Percentiles rank a stretch among this genome's conserved stretches.
Evolutionary conservation across 1,139 yeast genomes (phyloP).

Genomic region (Candida neerlandica): DNA sequence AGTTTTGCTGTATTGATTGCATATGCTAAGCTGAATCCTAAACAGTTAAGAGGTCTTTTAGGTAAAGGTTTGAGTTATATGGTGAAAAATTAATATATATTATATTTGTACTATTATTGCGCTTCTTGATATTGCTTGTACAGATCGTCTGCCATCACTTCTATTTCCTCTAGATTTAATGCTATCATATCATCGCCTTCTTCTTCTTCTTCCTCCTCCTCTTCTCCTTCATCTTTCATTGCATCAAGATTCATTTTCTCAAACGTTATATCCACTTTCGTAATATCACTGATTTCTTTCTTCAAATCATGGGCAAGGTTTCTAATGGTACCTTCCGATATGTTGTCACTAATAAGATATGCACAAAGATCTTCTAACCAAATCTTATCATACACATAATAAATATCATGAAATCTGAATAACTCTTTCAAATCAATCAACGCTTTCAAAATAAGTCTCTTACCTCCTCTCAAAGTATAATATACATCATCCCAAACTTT

Average conservation of each 20-base stretch:
- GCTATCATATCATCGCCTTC: constrained; percentile 44
- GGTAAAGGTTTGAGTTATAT: constrained; percentile 26
- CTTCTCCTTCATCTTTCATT: constrained; percentile 20
- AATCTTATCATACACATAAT: constrained; percentile 80
- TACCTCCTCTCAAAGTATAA: constrained; percentile 66
- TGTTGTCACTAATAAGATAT: constrained; percentile 69
- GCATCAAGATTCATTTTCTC: constrained; percentile 35
- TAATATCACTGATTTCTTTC: constrained; percentile 27
- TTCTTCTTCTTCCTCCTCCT: constrained; percentile 21
- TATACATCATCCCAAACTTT: constrained; percentile 81
- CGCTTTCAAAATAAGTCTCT: constrained; percentile 59
- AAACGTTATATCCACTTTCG: constrained; percentile 36
- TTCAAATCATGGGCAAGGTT: constrained; percentile 68
- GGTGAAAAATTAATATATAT: constrained; percentile 8
- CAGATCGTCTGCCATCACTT: constrained; percentile 56
- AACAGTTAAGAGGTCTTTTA: constrained; percentile 27
- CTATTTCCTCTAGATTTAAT: constrained; percentile 51
- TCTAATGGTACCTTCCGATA: constrained; percentile 53
- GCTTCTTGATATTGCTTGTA: constrained; percentile 23
- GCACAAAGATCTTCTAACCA: constrained; percentile 79
- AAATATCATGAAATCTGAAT: constrained; percentile 85
- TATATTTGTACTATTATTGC: constrained; percentile 2
- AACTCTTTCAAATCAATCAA: constrained; percentile 66
- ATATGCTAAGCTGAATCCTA: constrained; percentile 21
- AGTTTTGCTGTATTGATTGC: constrained; percentile 35